Percentiles rank a stretch among this genome's conserved stretches.
phyloP scores from a whole-genome alignment of 1,284 basidiomycete genomes.

The Neonothopanus nambi region DNA sequence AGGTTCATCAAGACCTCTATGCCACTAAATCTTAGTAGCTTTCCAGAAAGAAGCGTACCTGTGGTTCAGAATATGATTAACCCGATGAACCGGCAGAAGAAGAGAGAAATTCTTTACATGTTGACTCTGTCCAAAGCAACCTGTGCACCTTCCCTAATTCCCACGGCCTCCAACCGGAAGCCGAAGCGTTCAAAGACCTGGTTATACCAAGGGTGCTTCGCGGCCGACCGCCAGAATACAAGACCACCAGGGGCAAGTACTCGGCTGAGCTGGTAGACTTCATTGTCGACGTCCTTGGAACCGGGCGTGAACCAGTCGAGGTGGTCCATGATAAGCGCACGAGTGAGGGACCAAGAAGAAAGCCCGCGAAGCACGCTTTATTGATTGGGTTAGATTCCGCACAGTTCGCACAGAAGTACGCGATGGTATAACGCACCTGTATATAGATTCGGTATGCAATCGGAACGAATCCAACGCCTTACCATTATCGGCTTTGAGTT shows the following conservation, averaged over 20 bases:
- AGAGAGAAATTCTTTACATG: conserved; percentile 26
- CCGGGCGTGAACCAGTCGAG: conserved; percentile 76
- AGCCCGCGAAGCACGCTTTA: conserved; percentile 59
- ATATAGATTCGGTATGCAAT: conserved; percentile 78
- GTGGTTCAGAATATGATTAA: not conserved
- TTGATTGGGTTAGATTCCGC: not conserved
- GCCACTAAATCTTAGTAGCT: conserved; percentile 11
- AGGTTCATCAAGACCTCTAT: too few relatives aligned
- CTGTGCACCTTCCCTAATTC: conserved; percentile 25
- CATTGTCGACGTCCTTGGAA: conserved; percentile 59
- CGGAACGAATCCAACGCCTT: conserved; percentile 64
- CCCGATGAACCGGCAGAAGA: not conserved
- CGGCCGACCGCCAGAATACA: conserved; percentile 74
- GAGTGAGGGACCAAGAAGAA: conserved; percentile 54
- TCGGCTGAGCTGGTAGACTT: conserved; percentile 61
- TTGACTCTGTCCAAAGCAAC: conserved; percentile 33
- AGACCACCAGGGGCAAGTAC: conserved; percentile 64
- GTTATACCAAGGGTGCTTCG: conserved; percentile 75
- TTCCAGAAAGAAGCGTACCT: conserved; percentile 26
- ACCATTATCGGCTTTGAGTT: conserved; percentile 47
- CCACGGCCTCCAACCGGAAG: conserved; percentile 29
- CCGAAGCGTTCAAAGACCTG: conserved; percentile 39
- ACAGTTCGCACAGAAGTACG: not conserved
- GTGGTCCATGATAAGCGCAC: conserved; percentile 80
- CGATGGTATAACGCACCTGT: conserved; percentile 53